Evolutionary conservation across 225 moss, liverwort and hornwort genomes (phyloP).

Genomic region (Climacium dendroides): DNA sequence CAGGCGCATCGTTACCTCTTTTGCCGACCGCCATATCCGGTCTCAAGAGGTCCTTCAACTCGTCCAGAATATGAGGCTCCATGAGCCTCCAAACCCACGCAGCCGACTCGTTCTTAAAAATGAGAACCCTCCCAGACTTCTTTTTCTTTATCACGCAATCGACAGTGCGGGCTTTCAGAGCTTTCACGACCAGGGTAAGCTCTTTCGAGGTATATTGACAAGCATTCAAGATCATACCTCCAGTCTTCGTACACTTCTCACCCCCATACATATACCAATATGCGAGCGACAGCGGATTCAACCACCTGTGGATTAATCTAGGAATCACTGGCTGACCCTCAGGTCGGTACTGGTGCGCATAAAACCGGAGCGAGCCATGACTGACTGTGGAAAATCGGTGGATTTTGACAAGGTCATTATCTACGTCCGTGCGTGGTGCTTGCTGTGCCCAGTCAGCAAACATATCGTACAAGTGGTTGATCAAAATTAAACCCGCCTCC

Average conservation of each 20-base stretch:
- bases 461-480: constrained; percentile 60
- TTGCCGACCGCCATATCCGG: constrained; percentile 17
- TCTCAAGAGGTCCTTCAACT: constrained; percentile 36
- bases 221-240: constrained; percentile 64
- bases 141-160: constrained; percentile 51
- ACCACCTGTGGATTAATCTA: constrained; percentile 80
- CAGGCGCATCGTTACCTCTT: neutral
- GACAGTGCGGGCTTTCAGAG: constrained; percentile 56
- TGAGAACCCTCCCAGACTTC: constrained; percentile 23
- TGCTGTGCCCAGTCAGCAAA: constrained; percentile 69
- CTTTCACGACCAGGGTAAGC: constrained; percentile 69
- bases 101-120: constrained; percentile 63
- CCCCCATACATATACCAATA: constrained; percentile 99
- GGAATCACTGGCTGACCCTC: constrained; percentile 61
- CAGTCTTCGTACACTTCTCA: constrained; percentile 45
- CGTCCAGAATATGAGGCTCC: constrained; percentile 65
- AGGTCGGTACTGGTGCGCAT: constrained; percentile 92
- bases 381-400: constrained; percentile 66
- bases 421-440: constrained; percentile 27
- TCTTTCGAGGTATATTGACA: constrained; percentile 63
- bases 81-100: constrained; percentile 84
- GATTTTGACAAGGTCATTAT: constrained; percentile 11
- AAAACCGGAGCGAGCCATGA: constrained; percentile 83
- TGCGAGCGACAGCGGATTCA: constrained; percentile 74
- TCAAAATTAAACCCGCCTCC: constrained; percentile 38